Evolutionary conservation across 208 protist species (phyloP).

Genomic region (Eutreptiella sp.): DNA sequence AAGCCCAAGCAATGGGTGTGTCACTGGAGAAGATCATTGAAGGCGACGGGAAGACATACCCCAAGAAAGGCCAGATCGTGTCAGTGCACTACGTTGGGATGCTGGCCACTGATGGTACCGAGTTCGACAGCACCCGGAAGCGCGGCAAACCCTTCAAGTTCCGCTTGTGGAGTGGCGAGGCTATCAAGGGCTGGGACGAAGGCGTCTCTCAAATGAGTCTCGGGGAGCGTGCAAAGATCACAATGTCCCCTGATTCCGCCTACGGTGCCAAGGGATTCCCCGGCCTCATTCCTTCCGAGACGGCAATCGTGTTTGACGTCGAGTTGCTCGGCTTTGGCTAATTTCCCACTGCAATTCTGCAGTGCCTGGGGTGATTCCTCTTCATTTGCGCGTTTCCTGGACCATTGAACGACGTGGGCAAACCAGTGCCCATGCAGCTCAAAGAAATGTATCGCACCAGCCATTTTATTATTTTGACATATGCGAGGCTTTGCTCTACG

Average conservation of each 20-base stretch:
- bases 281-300: slow-evolving; percentile 72
- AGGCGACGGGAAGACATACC: slow-evolving; percentile 80
- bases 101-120: slow-evolving; percentile 66
- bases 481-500: too few relatives aligned
- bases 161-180: slow-evolving; percentile 75
- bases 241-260: slow-evolving; percentile 71
- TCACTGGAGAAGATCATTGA: slow-evolving; percentile 83
- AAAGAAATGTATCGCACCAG: too few relatives aligned
- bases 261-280: slow-evolving; percentile 77
- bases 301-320: slow-evolving; percentile 81
- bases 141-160: slow-evolving; percentile 84
- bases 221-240: slow-evolving; percentile 80
- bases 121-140: slow-evolving; percentile 72
- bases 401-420: too few relatives aligned
- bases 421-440: too few relatives aligned
- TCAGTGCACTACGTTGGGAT: slow-evolving; percentile 61
- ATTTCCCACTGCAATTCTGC: too few relatives aligned
- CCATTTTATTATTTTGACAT: too few relatives aligned
- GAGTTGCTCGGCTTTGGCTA: slow-evolving; percentile 71
- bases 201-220: slow-evolving; percentile 86
- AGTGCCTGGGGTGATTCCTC: too few relatives aligned
- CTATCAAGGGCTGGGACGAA: slow-evolving; percentile 86
- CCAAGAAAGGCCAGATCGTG: slow-evolving; percentile 66
- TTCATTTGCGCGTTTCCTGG: too few relatives aligned
- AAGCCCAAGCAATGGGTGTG: slow-evolving; percentile 32